Evolutionary conservation across 345 rosid species (phyloP).

Genomic region (Citrus unshiu): DNA sequence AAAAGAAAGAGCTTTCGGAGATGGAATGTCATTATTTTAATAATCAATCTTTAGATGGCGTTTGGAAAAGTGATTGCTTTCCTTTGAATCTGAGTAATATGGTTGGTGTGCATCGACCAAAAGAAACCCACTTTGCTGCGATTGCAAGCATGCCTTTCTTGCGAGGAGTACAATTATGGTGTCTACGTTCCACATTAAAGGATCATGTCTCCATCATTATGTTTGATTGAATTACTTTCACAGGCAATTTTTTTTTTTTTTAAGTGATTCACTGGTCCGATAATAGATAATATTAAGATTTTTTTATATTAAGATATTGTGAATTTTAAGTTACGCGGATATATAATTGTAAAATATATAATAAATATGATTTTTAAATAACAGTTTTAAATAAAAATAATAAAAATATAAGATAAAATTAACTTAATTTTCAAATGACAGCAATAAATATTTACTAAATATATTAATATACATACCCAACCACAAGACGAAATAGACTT

Average conservation of each 20-base stretch:
- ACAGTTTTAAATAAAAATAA: no score
- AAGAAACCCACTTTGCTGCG: conserved; percentile 39
- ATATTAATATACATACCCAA: no score
- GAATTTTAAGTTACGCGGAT: rapidly evolving
- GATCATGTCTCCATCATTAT: conserved; percentile 1
- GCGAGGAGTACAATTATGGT: conserved; percentile 3
- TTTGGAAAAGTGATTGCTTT: conserved; percentile 19
- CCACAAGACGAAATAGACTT: no score
- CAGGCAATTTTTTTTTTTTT: not conserved
- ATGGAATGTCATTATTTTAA: conserved; percentile 1
- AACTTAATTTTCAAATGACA: no score
- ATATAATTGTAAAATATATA: no score
- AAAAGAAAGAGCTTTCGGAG: conserved; percentile 3
- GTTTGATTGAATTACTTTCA: not conserved
- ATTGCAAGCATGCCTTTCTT: conserved; percentile 33
- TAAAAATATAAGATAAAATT: no score
- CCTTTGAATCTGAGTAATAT: conserved; percentile 26
- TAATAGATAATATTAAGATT: no score
- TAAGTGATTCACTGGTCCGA: not conserved
- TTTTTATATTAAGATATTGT: no score
- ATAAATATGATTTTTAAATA: no score
- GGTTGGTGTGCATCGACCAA: conserved; percentile 20
- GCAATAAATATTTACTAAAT: no score
- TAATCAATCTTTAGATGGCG: not conserved
- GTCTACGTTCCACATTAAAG: not conserved